Evolutionary conservation across 108 stramenopile genomes (phyloP).

Genomic region (Conticribra weissflogii): DNA sequence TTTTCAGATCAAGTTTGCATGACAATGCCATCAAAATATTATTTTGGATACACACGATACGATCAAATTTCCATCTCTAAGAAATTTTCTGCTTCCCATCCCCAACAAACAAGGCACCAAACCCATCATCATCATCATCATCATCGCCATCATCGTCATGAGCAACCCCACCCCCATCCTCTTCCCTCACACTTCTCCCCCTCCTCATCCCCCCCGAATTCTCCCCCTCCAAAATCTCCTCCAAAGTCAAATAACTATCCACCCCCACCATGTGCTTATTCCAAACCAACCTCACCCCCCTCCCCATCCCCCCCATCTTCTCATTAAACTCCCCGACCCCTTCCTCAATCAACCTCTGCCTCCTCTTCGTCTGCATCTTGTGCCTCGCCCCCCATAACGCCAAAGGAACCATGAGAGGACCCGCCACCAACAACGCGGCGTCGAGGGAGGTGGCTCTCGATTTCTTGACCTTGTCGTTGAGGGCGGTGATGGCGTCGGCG

Average conservation of each 20-base stretch:
- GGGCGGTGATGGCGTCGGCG: constrained; percentile 46
- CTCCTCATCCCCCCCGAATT: neutral
- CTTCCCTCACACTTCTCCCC: neutral
- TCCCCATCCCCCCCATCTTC: constrained; percentile 34
- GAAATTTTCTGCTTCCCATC: neutral
- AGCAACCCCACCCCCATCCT: neutral
- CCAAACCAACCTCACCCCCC: constrained; percentile 43
- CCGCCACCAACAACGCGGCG: constrained; percentile 55
- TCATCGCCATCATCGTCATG: neutral
- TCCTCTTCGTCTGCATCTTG: constrained; percentile 51
- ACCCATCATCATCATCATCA: neutral
- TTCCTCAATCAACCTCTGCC: constrained; percentile 49
- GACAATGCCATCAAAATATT: too few species aligned
- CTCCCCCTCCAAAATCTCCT: constrained; percentile 20
- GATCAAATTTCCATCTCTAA: too few species aligned
- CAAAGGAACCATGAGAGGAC: constrained; percentile 65
- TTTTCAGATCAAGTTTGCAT: too few species aligned
- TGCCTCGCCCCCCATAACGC: constrained; percentile 76
- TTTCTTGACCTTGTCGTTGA: constrained; percentile 61
- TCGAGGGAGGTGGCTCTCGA: constrained; percentile 59
- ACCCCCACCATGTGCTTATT: constrained; percentile 26
- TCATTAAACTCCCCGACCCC: constrained; percentile 73
- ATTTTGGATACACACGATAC: too few species aligned
- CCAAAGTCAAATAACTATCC: constrained; percentile 48
- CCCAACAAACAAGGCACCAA: neutral